These are phyloP conservation scores for Carex scoparia DNA, from an alignment of 176 grass and related monocot genomes.

Conservation along the genomic window DNA sequence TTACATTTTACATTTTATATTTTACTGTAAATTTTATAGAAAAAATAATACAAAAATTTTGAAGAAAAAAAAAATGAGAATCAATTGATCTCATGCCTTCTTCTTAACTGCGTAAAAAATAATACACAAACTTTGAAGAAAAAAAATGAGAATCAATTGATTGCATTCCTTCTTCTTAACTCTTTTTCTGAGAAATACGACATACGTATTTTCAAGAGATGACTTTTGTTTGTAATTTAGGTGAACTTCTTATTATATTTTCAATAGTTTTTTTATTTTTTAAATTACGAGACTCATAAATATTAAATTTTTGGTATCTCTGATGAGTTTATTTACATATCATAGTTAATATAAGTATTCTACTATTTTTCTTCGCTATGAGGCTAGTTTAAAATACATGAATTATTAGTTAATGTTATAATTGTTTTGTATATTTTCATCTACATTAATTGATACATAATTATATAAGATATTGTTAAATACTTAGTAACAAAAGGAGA, in stretches of 20 bases:
- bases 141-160: too few species aligned
- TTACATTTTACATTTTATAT: too few species aligned
- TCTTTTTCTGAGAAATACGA: too few species aligned
- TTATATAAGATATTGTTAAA: background rate
- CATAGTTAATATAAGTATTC: background rate
- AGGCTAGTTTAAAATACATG: background rate
- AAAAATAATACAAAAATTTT: too few species aligned
- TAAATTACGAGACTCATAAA: background rate
- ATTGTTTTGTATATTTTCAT: background rate
- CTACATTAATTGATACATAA: background rate
- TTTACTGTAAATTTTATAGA: too few species aligned
- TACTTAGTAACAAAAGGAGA: background rate
- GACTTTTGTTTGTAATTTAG: too few species aligned
- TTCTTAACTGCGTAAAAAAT: too few species aligned
- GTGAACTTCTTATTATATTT: background rate
- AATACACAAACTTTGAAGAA: too few species aligned
- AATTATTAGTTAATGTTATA: background rate
- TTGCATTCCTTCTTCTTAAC: too few species aligned
- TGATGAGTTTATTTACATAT: background rate
- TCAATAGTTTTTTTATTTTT: background rate
- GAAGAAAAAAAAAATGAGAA: too few species aligned
- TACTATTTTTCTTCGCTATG: background rate
- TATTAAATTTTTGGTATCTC: background rate
- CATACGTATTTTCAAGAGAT: too few species aligned
- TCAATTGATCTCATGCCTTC: too few species aligned